Base-by-base conservation (phyloP, 352 stramenopile species). In the Globisporangium nunn region DNA sequence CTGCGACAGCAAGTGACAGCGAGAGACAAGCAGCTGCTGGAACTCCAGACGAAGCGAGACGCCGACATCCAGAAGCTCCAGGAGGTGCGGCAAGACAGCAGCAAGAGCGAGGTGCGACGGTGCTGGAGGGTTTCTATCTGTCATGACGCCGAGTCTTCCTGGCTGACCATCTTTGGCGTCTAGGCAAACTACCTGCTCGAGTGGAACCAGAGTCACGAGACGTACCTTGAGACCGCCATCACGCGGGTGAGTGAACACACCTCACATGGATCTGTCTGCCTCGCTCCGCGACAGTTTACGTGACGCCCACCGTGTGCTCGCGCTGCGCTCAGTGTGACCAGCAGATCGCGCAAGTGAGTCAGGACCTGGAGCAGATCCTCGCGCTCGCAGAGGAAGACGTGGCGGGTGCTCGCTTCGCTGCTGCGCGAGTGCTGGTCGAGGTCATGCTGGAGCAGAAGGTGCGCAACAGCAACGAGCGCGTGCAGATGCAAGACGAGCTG, bases 381-480 rank as follows among this genome's bases (percentile, higher is more conserved):
- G 62, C 71, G 18, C 63, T 66, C 23, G 67, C 70, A 33, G 78
- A 89, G 31, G 18, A 63, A 2, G 67, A 88, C 50, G 46, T 70
- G 6, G 47, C 72, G 0, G 56, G 23, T 2, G 73, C 78, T 23
- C 81, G 78, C 4, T 88, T 85, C 54, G 66, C 72, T 17, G 74
- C 76, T 33, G 75, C 81, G 18, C 75, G 78, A 49, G 72, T 76
- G 48, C 63, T 91, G 1, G 67, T 91, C 8, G 64, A 82, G 50
- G 61, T 61, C 6, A 74, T 84, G 56, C 62, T 88, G 4, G 69
- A 87, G 40, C 78, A 91, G 49, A 87, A 87, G 61, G 40, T 85
- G 30, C 40, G 59, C 45, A 78, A 85, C 50, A 64, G 54, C 33
- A 80, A 79, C 44, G 68, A 74, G 17, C 63, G 57, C 23, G 65